Conservation (phyloP, 106 monocot genomes). For the Dendrobium officinale region DNA sequence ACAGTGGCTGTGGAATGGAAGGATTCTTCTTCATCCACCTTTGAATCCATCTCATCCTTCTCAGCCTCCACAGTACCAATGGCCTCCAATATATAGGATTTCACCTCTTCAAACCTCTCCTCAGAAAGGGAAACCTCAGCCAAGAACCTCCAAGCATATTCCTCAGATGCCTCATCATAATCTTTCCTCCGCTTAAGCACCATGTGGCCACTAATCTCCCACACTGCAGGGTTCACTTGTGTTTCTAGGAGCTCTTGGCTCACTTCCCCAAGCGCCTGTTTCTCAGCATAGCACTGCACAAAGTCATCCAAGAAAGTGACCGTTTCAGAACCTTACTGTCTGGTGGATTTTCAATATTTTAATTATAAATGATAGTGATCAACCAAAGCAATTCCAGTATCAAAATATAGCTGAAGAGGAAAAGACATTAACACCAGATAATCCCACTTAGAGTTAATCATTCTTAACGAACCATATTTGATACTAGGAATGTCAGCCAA, state of each 20-base stretch:
- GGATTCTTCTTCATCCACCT: conserved; percentile 3
- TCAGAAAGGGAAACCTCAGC: conserved; percentile 80
- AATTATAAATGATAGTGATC: too few species aligned
- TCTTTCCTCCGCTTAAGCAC: conserved; percentile 81
- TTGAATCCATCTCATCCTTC: conserved; percentile 2
- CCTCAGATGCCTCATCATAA: conserved; percentile 75
- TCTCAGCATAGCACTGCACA: conserved; percentile 81
- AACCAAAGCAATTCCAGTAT: too few species aligned
- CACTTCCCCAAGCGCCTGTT: conserved; percentile 81
- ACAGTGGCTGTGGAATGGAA: neutral
- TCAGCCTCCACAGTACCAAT: conserved; percentile 29
- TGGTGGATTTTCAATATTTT: too few species aligned
- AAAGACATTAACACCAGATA: too few species aligned
- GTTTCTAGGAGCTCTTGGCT: conserved; percentile 75
- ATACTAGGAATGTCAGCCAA: too few species aligned
- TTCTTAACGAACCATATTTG: too few species aligned
- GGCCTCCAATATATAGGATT: conserved; percentile 50
- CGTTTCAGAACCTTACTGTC: too few species aligned
- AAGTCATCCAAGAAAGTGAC: neutral
- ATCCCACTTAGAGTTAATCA: too few species aligned
- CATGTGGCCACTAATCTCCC: conserved; percentile 96
- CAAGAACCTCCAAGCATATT: conserved; percentile 63
- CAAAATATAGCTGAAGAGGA: too few species aligned
- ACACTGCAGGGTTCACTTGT: conserved; percentile 82
- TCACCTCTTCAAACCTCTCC: conserved; percentile 72